These are phyloP conservation scores for Pseudozyma hubeiensis DNA, from an alignment of 1,284 basidiomycete genomes.

Conservation along the genomic window DNA sequence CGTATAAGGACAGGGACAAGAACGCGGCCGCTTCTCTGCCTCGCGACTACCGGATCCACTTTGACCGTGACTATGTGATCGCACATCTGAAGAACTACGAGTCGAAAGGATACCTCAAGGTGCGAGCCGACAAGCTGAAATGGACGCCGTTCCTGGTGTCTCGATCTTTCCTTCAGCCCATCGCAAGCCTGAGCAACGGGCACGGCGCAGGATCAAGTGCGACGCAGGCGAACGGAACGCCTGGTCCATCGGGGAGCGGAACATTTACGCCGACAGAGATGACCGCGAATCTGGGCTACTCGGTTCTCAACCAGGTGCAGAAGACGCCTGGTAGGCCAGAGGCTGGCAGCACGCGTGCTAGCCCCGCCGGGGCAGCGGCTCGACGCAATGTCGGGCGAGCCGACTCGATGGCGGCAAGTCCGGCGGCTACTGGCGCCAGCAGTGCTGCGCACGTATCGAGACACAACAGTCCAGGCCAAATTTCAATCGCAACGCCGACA, in stretches of 20 bases:
- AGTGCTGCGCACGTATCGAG: neutral
- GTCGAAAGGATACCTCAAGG: conserved; percentile 81
- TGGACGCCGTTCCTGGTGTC: conserved; percentile 93
- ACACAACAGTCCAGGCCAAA: conserved; percentile 11
- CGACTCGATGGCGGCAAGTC: conserved; percentile 1
- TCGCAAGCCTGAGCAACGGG: conserved; percentile 11
- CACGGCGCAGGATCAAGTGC: conserved; percentile 4
- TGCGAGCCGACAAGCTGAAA: conserved; percentile 87
- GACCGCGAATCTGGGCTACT: conserved; percentile 47
- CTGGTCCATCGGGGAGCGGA: conserved; percentile 28
- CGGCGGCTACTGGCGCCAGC: conserved; percentile 1
- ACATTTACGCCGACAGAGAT: conserved; percentile 35
- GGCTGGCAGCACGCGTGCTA: conserved; percentile 17
- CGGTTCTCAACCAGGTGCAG: conserved; percentile 34
- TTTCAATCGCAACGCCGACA: conserved; percentile 15
- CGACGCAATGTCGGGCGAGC: conserved; percentile 3
- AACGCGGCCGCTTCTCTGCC: conserved; percentile 73
- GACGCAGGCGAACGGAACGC: conserved; percentile 24
- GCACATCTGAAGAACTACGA: conserved; percentile 79
- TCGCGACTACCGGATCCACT: conserved; percentile 80
- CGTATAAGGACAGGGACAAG: conserved; percentile 64
- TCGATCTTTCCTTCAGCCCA: conserved; percentile 68
- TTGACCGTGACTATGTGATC: conserved; percentile 78
- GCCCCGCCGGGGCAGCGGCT: conserved; percentile 22
- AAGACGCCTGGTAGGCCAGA: conserved; percentile 31